phyloP scores from a whole-genome alignment of 345 rosid genomes.

The Garcia nutans region DNA sequence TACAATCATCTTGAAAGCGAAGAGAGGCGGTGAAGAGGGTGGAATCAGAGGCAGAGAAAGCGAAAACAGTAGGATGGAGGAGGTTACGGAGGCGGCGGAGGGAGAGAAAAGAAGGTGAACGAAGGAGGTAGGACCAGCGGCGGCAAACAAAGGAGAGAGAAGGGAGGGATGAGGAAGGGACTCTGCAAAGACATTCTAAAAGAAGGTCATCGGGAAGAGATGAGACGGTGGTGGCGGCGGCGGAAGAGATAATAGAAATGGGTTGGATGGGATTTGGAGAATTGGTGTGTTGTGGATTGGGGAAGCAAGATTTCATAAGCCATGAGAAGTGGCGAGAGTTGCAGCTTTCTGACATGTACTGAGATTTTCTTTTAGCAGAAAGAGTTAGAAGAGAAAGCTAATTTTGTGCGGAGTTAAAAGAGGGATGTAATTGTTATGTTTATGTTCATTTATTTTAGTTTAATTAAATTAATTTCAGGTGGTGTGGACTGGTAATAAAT shows the following conservation, averaged over 20 bases:
- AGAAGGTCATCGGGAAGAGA: slow-evolving; percentile 80
- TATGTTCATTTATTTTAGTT: no score
- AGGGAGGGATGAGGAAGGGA: slow-evolving; percentile 65
- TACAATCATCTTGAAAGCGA: slow-evolving; percentile 16
- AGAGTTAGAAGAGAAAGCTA: no score
- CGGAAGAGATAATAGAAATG: slow-evolving; percentile 11
- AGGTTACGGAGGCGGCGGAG: slow-evolving; percentile 60
- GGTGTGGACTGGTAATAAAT: no score
- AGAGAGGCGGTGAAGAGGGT: slow-evolving; percentile 54
- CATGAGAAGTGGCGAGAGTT: slow-evolving; percentile 90
- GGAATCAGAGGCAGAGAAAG: slow-evolving; percentile 48
- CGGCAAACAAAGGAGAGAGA: slow-evolving; percentile 67
- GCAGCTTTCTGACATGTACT: slow-evolving; percentile 68
- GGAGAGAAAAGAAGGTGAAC: slow-evolving; percentile 55
- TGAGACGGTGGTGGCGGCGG: slow-evolving; percentile 30
- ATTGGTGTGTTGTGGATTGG: slow-evolving; percentile 49
- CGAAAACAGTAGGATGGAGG: slow-evolving; percentile 56
- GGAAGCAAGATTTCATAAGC: slow-evolving; percentile 86
- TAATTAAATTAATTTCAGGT: no score
- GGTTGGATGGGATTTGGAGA: slow-evolving; percentile 26
- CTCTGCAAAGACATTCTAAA: slow-evolving; percentile 68
- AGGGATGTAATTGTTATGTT: no score
- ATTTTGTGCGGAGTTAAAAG: no score
- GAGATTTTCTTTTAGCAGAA: no score
- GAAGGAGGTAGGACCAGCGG: slow-evolving; percentile 79